Conservation (phyloP, 768 basidiomycete genomes). For the Crepidotus variabilis region DNA sequence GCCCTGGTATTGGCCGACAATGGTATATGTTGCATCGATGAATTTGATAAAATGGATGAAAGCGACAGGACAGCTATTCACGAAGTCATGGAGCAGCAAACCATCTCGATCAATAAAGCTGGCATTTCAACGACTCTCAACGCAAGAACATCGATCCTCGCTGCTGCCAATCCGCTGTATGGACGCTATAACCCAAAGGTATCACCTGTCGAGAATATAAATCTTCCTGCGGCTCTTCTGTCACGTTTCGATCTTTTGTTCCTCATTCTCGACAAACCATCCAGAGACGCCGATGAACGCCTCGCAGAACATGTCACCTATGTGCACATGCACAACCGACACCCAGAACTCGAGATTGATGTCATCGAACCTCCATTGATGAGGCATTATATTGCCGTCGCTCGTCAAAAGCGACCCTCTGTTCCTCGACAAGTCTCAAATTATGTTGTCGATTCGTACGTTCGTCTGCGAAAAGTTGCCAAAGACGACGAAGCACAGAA, state of each 20-base stretch:
- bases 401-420: constrained; percentile 84
- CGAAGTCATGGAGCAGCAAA: constrained; percentile 99
- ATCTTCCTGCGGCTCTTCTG: constrained; percentile 92
- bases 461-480: constrained; percentile 88
- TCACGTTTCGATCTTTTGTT: constrained; percentile 97
- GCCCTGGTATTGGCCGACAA: constrained; percentile 99
- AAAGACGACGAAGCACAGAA: constrained; percentile 88
- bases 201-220: constrained; percentile 98
- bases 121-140: constrained; percentile 98
- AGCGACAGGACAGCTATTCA: constrained; percentile 96
- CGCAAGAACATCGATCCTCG: constrained; percentile 94
- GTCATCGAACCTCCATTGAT: constrained; percentile 84
- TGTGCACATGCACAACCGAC: constrained; percentile 94
- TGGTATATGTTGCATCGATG: constrained; percentile 99
- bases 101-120: constrained; percentile 98
- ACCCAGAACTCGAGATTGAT: constrained; percentile 82
- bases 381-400: constrained; percentile 96
- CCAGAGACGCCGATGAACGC: constrained; percentile 91
- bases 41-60: constrained; percentile 99
- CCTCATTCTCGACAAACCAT: constrained; percentile 94
- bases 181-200: constrained; percentile 98
- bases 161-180: constrained; percentile 96
- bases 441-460: constrained; percentile 94
- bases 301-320: constrained; percentile 96
- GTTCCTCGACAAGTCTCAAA: constrained; percentile 86